These are phyloP conservation scores for Diplosphaera chodatii DNA, from an alignment of 139 green algal genomes.

Conservation along the genomic window DNA sequence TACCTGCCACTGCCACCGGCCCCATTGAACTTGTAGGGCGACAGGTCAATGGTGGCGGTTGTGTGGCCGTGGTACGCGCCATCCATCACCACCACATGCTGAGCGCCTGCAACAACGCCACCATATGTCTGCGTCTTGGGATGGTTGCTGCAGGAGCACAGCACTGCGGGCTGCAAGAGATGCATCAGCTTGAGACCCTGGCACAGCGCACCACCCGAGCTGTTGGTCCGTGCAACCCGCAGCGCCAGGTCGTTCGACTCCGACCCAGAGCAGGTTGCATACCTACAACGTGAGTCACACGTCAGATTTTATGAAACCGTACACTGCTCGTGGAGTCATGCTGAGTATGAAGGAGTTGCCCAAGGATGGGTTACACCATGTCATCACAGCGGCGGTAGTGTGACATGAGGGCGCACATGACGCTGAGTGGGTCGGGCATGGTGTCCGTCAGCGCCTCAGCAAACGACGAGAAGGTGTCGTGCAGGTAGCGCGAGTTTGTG, in stretches of 20 bases:
- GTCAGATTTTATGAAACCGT: too few relatives aligned
- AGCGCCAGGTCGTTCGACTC: slow-evolving; percentile 77
- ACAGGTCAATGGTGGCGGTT: slow-evolving; percentile 35
- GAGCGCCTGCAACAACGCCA: slow-evolving; percentile 1
- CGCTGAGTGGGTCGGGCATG: slow-evolving; percentile 39
- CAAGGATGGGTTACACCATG: too few relatives aligned
- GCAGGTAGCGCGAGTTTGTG: slow-evolving; percentile 72
- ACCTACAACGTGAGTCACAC: too few relatives aligned
- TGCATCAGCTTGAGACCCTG: too few relatives aligned
- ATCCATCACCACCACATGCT: slow-evolving; percentile 55
- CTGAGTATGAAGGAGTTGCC: too few relatives aligned
- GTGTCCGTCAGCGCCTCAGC: slow-evolving; percentile 41
- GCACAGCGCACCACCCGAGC: background rate
- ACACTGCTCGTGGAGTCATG: too few relatives aligned
- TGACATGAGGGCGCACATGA: background rate
- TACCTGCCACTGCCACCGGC: slow-evolving; percentile 39
- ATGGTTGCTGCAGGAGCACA: too few relatives aligned
- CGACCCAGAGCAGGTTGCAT: slow-evolving; percentile 36
- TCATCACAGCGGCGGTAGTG: too few relatives aligned
- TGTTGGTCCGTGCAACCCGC: slow-evolving; percentile 27
- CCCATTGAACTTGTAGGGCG: slow-evolving; percentile 72
- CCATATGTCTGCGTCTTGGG: too few relatives aligned
- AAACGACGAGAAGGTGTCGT: slow-evolving; percentile 36
- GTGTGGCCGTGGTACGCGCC: slow-evolving; percentile 79
- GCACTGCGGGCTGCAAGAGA: too few relatives aligned